Evolutionary conservation across 176 grass and related monocot species (phyloP).

Genomic region (Avena sativa): DNA sequence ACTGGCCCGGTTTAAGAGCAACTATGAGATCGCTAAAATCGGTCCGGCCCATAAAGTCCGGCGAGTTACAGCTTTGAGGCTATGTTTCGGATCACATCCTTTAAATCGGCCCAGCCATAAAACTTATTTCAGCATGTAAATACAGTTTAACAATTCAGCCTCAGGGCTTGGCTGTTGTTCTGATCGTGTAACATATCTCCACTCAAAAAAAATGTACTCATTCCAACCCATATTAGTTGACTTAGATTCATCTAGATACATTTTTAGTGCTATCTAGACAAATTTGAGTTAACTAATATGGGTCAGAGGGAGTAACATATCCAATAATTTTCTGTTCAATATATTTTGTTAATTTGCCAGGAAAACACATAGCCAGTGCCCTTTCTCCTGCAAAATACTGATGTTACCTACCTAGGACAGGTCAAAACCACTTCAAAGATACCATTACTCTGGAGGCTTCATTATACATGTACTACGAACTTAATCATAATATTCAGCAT

Average conservation of each 20-base stretch:
- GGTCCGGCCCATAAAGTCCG: no score
- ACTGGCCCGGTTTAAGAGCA: no score
- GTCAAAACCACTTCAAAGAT: neutral
- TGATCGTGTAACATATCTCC: neutral
- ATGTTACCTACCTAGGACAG: neutral
- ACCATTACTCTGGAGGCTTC: neutral
- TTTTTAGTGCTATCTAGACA: no score
- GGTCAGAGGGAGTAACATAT: neutral
- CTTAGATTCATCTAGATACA: no score
- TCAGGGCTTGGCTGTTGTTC: neutral
- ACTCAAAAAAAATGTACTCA: no score
- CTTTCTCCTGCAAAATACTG: neutral
- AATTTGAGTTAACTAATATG: no score
- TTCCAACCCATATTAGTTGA: no score
- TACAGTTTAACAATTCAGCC: neutral
- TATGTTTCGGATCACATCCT: no score
- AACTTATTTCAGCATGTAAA: no score
- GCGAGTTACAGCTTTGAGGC: no score
- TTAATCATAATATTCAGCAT: neutral
- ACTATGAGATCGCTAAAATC: no score
- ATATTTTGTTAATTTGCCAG: slow-evolving; percentile 6
- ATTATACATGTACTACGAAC: neutral
- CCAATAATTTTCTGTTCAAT: neutral
- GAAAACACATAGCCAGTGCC: neutral
- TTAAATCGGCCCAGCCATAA: no score